A percentile compares a stretch with the other conserved stretches of the same genome.
These are phyloP conservation scores for Bonnemaisonia californica DNA, from an alignment of 31 red algal genomes.

Conservation along the genomic window DNA sequence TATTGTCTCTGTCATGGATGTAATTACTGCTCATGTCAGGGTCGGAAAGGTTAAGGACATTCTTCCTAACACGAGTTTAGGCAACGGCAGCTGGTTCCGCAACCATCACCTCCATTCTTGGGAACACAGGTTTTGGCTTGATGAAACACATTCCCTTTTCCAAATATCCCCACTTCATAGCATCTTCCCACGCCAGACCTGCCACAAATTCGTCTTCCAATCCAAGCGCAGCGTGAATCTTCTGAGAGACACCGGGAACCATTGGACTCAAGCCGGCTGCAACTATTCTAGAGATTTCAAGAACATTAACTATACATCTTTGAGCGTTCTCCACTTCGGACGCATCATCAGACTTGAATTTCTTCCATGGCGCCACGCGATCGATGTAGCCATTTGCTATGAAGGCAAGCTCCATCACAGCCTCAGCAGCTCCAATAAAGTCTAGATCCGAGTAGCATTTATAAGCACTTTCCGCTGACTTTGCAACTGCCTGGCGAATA, in stretches of 20 bases:
- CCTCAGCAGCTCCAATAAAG: slow-evolving; percentile 76
- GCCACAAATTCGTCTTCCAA: slow-evolving; percentile 27
- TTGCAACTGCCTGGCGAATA: slow-evolving; percentile 47
- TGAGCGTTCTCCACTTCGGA: slow-evolving; percentile 37
- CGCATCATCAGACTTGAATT: slow-evolving; percentile 77
- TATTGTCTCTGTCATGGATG: too few relatives aligned
- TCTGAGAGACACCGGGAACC: slow-evolving; percentile 63
- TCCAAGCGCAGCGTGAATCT: slow-evolving; percentile 79
- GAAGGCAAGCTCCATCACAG: slow-evolving; percentile 62
- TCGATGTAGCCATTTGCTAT: slow-evolving; percentile 90
- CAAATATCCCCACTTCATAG: slow-evolving; percentile 76
- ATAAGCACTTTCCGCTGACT: slow-evolving; percentile 42
- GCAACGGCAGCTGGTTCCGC: slow-evolving; percentile 32
- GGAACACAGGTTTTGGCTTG: slow-evolving; percentile 84
- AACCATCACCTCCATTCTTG: slow-evolving; percentile 61
- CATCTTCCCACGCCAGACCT: slow-evolving; percentile 48
- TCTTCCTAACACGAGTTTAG: not conserved
- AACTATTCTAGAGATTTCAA: slow-evolving; percentile 84
- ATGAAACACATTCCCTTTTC: slow-evolving; percentile 56
- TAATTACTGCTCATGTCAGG: too few relatives aligned
- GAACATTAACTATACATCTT: slow-evolving; percentile 59
- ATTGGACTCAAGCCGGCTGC: slow-evolving; percentile 83
- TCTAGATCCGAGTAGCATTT: slow-evolving; percentile 57
- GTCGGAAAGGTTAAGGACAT: too few relatives aligned
- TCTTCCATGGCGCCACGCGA: slow-evolving; percentile 87